Evolutionary conservation across 495 filamentous ascomycete genomes (phyloP).

Genomic region (Aspergillus carlsbadensis): DNA sequence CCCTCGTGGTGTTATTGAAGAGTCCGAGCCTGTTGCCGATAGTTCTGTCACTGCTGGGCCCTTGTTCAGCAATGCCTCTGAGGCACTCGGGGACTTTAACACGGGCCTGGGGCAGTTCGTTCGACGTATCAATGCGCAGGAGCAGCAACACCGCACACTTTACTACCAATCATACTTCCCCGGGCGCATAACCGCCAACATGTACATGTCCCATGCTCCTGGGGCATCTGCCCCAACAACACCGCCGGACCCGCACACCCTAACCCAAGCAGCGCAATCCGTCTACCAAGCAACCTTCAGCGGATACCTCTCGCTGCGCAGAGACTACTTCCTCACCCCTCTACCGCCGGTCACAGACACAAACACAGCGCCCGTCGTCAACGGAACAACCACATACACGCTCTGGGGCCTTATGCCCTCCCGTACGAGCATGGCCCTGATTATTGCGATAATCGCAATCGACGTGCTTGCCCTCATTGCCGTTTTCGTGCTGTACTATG

Average conservation of each 20-base stretch:
- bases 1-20: too few relatives aligned
- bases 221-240: too few relatives aligned
- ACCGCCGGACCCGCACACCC: neutral
- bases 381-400: neutral
- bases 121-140: neutral
- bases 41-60: too few relatives aligned
- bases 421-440: constrained; percentile 17
- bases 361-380: neutral
- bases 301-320: constrained; percentile 18
- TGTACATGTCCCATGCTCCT: too few relatives aligned
- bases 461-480: constrained; percentile 17
- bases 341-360: too few relatives aligned
- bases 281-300: constrained; percentile 23
- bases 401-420: constrained; percentile 22
- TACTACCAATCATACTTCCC: too few relatives aligned
- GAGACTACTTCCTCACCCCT: constrained; percentile 10
- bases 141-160: too few relatives aligned
- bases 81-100: neutral
- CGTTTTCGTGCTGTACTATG: constrained; percentile 20
- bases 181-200: too few relatives aligned
- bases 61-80: too few relatives aligned
- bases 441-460: constrained; percentile 23
- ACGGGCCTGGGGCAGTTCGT: neutral
- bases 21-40: too few relatives aligned
- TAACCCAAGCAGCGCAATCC: constrained; percentile 5